These are phyloP conservation scores for Cystofilobasidium capitatum DNA, from an alignment of 768 basidiomycete species.

Conservation along the genomic window DNA sequence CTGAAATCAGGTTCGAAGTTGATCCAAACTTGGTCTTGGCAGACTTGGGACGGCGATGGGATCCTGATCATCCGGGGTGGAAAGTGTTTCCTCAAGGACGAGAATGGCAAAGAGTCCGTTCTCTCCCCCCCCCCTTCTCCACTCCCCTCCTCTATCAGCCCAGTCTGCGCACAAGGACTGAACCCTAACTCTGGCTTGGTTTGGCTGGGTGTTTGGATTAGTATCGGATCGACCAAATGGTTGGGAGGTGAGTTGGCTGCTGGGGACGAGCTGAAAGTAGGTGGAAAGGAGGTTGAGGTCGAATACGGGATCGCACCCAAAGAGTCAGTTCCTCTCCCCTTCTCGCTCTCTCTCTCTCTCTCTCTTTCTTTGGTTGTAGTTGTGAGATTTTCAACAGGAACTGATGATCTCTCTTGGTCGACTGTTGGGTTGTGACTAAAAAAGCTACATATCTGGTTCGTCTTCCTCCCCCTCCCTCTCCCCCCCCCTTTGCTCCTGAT, in stretches of 20 bases:
- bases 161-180: not conserved
- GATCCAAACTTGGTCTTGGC: not conserved
- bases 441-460: conserved; percentile 22
- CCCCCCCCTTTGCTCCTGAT: not conserved
- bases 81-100: conserved; percentile 49
- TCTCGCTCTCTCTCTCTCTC: not conserved
- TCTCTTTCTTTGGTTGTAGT: not conserved
- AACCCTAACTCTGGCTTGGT: too few species aligned
- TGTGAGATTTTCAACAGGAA: not conserved
- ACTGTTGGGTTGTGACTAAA: not conserved
- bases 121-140: not conserved
- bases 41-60: conserved; percentile 66
- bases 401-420: not conserved
- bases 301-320: conserved; percentile 24
- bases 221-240: not conserved
- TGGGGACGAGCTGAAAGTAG: conserved; percentile 32
- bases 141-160: too few species aligned
- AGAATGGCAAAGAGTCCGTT: conserved; percentile 36
- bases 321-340: conserved; percentile 6
- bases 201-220: not conserved
- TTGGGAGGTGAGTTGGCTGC: conserved; percentile 1
- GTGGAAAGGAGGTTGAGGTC: conserved; percentile 32
- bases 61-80: conserved; percentile 43
- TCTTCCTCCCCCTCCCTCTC: not conserved
- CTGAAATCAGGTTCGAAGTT: not conserved